These are phyloP conservation scores for Dioscorea dumetorum DNA, from an alignment of 106 monocot genomes.

Conservation along the genomic window DNA sequence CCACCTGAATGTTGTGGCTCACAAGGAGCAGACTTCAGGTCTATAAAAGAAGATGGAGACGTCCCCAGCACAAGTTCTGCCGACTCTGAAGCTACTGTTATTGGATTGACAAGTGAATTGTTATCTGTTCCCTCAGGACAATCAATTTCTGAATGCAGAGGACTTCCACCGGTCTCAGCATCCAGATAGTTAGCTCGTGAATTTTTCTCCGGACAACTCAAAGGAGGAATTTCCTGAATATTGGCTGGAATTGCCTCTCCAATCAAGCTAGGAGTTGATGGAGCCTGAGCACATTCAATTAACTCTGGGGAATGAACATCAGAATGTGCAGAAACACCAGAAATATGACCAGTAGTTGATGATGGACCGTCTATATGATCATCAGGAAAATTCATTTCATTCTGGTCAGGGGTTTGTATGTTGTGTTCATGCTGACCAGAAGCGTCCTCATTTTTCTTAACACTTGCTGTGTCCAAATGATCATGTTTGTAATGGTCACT, in stretches of 20 bases:
- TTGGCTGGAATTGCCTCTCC: constrained; percentile 53
- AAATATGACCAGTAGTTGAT: constrained; percentile 10
- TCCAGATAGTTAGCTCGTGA: constrained; percentile 27
- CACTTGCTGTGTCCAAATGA: constrained; percentile 12
- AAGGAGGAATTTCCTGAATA: constrained; percentile 39
- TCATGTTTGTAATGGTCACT: constrained; percentile 8
- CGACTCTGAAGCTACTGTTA: constrained; percentile 2
- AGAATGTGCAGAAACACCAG: constrained; percentile 15
- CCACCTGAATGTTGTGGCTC: constrained; percentile 11
- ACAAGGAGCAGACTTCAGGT: constrained; percentile 1
- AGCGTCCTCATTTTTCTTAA: constrained; percentile 18
- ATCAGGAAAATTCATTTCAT: constrained; percentile 48
- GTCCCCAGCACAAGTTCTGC: constrained; percentile 6
- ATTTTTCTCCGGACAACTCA: constrained; percentile 29
- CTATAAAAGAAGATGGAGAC: constrained; percentile 1
- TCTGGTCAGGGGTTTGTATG: constrained; percentile 65
- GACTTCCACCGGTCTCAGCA: constrained; percentile 10
- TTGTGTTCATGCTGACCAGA: constrained; percentile 39
- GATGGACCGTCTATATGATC: constrained; percentile 31
- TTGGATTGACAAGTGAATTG: constrained; percentile 6
- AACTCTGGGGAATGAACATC: constrained; percentile 26
- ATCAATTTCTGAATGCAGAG: constrained; percentile 15
- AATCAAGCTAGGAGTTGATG: constrained; percentile 73
- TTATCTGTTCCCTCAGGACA: constrained; percentile 5
- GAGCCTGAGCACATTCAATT: constrained; percentile 55